These are phyloP conservation scores for Chytriomyces confervae DNA, from an alignment of 192 early-diverging fungal species.

Conservation along the genomic window DNA sequence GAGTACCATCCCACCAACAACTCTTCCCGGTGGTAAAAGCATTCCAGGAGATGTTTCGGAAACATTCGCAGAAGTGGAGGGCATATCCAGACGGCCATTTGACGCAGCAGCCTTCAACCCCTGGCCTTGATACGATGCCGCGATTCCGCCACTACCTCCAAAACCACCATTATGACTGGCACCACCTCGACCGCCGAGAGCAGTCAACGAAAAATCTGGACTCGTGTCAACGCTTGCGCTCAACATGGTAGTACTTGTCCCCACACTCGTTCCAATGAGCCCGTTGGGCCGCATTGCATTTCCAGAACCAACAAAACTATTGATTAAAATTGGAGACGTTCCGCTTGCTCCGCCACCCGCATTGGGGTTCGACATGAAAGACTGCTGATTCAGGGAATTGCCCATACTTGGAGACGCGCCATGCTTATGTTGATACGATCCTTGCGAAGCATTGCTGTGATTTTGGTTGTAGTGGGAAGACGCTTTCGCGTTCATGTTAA, in stretches of 20 bases:
- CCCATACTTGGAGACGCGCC: not conserved
- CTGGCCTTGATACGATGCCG: constrained; percentile 16
- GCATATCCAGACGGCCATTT: constrained; percentile 11
- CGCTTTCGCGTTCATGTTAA: not conserved
- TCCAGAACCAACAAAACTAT: constrained; percentile 21
- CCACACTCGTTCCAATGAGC: constrained; percentile 17
- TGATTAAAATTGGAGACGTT: constrained; percentile 27
- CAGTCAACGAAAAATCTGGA: too few species aligned
- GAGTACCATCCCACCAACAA: constrained; percentile 32
- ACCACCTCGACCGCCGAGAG: too few species aligned
- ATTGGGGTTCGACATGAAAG: not conserved
- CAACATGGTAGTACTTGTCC: not conserved
- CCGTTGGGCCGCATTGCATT: constrained; percentile 38
- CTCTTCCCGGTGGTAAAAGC: constrained; percentile 30
- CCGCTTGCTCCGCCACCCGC: not conserved
- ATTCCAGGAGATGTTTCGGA: not conserved
- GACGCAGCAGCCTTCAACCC: not conserved
- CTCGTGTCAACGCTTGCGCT: not conserved
- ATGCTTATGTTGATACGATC: not conserved
- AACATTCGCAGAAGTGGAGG: not conserved
- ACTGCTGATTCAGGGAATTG: not conserved
- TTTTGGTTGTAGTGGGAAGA: not conserved
- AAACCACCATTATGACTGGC: too few species aligned
- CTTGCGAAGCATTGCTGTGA: constrained; percentile 4
- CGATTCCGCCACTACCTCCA: not conserved